These are phyloP conservation scores for Trichosporon coremiiforme DNA, from an alignment of 1,284 basidiomycete genomes.

Conservation along the genomic window DNA sequence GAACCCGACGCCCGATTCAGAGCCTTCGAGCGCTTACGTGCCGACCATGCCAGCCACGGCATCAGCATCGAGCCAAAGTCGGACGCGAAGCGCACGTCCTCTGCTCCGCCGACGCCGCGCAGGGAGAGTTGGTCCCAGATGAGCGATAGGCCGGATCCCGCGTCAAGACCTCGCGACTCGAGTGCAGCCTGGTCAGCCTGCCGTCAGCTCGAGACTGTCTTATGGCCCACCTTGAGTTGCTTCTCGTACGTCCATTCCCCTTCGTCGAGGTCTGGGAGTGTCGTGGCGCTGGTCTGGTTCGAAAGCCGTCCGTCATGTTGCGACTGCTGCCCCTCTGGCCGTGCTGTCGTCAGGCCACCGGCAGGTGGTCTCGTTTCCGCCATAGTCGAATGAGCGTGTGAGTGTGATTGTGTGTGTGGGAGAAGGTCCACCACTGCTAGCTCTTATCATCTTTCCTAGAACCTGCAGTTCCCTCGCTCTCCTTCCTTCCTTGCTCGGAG, in stretches of 20 bases:
- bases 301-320: not conserved
- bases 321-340: not conserved
- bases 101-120: slow-evolving; percentile 41
- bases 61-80: slow-evolving; percentile 42
- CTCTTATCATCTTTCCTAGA: not conserved
- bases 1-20: slow-evolving; percentile 15
- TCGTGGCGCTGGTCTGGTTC: not conserved
- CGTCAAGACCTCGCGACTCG: slow-evolving; percentile 15
- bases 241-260: not conserved
- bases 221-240: not conserved
- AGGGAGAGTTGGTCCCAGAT: slow-evolving; percentile 42
- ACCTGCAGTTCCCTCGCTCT: not conserved
- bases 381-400: not conserved
- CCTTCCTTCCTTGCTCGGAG: not conserved
- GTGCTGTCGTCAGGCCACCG: not conserved
- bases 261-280: not conserved
- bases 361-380: not conserved
- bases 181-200: not conserved
- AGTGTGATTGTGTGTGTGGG: not conserved
- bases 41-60: slow-evolving; percentile 38
- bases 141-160: slow-evolving; percentile 33
- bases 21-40: slow-evolving; percentile 39
- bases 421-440: not conserved
- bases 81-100: slow-evolving; percentile 41
- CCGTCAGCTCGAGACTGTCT: not conserved